Evolutionary conservation across 2,329 filamentous ascomycete species (phyloP), one percentile per base, ranked within the genome.

Genomic region (Fusarium nisikadoi): DNA sequence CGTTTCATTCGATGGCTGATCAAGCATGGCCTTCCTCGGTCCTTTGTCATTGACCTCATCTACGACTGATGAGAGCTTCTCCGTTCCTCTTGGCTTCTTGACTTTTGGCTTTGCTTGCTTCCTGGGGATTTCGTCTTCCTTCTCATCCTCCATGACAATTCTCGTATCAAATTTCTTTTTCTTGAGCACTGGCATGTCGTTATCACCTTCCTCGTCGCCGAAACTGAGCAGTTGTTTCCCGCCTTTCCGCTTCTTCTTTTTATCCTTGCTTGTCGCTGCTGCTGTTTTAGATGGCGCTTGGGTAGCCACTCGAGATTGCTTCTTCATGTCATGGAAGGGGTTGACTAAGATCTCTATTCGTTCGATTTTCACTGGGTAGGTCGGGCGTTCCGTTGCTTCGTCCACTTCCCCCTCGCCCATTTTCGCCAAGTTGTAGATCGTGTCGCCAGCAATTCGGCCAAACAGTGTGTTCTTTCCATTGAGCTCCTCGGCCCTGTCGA

Each of bases 391-490:
- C 11, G 89, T 91, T 20, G 91, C 92, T 60, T 94, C 91, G 31
- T 92, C 89, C 23, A 97, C 84, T 79, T 98, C 96, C 1, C 89
- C 90, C 79, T 98, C 95, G 25, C 93, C 94, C 86, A 98, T 97
- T 82, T 95, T 97, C 78, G 95, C 91, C 78, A 99, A 81, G 80
- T 98, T 98, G 84, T 97, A 99, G 61, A 99, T 96, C 20, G 95
- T 98, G 73, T 98, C 94, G 33, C 95, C 96, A 39, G 93, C 94
- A 47, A 99, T 89, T 62, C 96, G 88, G 23, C 96, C 96, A 84
- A 99, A 98, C 80, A 98, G 84, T 1, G 96, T 98, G 81, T 98
- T 98, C 83, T 93, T 94, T 56, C 92, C 93, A 75, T 92, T 94
- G 77, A 99, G 81, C 84, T 98, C 94, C 31, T 94, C 91, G 29